These are phyloP conservation scores for Kodamaea neixiangensis DNA, from an alignment of 805 yeast species.

Conservation along the genomic window DNA sequence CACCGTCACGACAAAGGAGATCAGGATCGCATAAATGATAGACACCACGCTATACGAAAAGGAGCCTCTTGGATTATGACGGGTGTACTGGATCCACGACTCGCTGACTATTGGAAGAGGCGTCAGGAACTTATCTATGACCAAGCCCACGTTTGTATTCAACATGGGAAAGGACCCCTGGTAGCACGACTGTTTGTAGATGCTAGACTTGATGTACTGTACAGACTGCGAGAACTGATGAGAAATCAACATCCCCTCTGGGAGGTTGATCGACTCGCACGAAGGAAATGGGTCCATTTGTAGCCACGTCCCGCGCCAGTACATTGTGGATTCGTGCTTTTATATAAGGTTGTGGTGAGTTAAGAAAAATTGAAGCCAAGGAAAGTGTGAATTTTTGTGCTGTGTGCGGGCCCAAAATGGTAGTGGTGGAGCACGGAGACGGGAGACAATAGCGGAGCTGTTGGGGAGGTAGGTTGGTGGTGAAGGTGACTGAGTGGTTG, in stretches of 20 bases:
- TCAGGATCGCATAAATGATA: constrained; percentile 59
- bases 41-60: constrained; percentile 62
- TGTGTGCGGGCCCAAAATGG: neutral
- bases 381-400: neutral
- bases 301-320: constrained; percentile 34
- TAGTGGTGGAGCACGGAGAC: neutral
- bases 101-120: constrained; percentile 45
- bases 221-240: constrained; percentile 23
- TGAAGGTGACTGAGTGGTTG: no score
- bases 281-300: constrained; percentile 26
- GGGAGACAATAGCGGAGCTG: neutral
- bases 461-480: no score
- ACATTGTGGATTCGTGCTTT: constrained; percentile 22
- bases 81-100: constrained; percentile 52
- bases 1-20: constrained; percentile 65
- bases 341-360: neutral
- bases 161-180: constrained; percentile 36
- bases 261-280: constrained; percentile 31
- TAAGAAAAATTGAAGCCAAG: constrained; percentile 1
- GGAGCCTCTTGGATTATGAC: constrained; percentile 35
- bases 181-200: constrained; percentile 36
- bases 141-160: constrained; percentile 37
- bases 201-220: constrained; percentile 23
- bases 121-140: constrained; percentile 24
- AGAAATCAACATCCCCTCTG: constrained; percentile 38